phyloP scores from a whole-genome alignment of 164 flowering plant genomes.

The Berberis vulgaris region DNA sequence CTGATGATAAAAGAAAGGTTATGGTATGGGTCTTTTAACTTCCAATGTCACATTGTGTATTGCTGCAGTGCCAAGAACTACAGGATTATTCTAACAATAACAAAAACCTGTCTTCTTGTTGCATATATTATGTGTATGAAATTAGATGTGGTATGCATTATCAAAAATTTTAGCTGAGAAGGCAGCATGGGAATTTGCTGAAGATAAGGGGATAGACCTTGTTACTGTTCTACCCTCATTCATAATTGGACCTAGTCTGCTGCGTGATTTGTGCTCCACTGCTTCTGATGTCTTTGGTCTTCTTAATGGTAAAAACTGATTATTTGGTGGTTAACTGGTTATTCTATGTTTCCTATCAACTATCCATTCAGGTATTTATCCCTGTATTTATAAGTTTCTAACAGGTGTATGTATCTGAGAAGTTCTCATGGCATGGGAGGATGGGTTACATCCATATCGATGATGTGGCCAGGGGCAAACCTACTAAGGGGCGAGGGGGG shows the following conservation, averaged over 20 bases:
- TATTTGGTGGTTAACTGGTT: background rate
- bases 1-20: too few relatives aligned
- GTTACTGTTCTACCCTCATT: slow-evolving; percentile 74
- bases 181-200: slow-evolving; percentile 14
- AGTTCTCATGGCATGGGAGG: slow-evolving; percentile 53
- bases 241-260: slow-evolving; percentile 72
- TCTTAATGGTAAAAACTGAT: slow-evolving; percentile 43
- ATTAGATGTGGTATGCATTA: slow-evolving; percentile 1
- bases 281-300: slow-evolving; percentile 70
- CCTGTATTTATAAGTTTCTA: background rate
- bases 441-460: too few relatives aligned
- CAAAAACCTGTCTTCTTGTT: too few relatives aligned
- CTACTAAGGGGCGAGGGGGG: too few relatives aligned
- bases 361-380: background rate
- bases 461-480: too few relatives aligned
- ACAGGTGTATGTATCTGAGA: slow-evolving; percentile 42
- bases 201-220: slow-evolving; percentile 55
- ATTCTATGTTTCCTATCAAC: background rate
- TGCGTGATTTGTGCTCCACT: slow-evolving; percentile 50
- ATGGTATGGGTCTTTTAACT: too few relatives aligned
- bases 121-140: too few relatives aligned
- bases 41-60: too few relatives aligned
- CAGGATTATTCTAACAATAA: too few relatives aligned
- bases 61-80: too few relatives aligned
- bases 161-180: too few relatives aligned